These are phyloP conservation scores for Phaeosphaeriaceae sp. DNA, from an alignment of 2,329 filamentous ascomycete species.

Conservation along the genomic window DNA sequence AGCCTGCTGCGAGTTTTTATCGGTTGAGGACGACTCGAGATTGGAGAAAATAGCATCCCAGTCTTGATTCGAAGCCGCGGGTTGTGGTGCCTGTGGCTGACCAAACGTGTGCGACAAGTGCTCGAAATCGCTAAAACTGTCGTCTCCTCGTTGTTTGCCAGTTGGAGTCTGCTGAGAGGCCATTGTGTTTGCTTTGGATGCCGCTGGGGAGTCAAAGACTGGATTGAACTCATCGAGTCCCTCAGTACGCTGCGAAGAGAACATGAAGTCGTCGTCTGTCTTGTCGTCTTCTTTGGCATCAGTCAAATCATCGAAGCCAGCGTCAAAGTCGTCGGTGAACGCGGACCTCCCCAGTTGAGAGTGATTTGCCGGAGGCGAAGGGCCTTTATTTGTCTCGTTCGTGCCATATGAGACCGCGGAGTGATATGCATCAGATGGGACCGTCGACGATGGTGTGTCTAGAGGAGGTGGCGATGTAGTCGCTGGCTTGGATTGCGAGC, in stretches of 20 bases:
- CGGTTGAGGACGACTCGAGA: constrained; percentile 63
- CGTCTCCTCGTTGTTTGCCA: constrained; percentile 46
- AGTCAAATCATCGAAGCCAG: constrained; percentile 81
- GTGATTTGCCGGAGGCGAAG: constrained; percentile 37
- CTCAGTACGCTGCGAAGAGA: constrained; percentile 67
- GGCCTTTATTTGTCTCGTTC: constrained; percentile 41
- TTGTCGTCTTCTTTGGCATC: constrained; percentile 79
- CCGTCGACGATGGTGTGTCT: constrained; percentile 50
- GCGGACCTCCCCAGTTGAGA: constrained; percentile 56
- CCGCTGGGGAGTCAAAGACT: constrained; percentile 73
- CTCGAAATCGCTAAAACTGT: constrained; percentile 60
- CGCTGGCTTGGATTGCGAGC: constrained; percentile 41
- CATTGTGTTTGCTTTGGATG: constrained; percentile 57
- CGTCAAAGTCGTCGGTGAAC: constrained; percentile 77
- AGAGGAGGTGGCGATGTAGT: constrained; percentile 49
- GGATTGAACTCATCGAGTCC: constrained; percentile 81
- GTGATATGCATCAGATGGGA: constrained; percentile 52
- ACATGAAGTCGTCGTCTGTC: constrained; percentile 81
- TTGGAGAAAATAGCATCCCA: constrained; percentile 96
- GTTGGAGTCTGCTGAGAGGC: constrained; percentile 52
- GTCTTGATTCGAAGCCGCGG: constrained; percentile 66
- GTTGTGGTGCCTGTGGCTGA: constrained; percentile 47
- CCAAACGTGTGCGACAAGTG: constrained; percentile 52
- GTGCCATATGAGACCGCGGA: constrained; percentile 49
- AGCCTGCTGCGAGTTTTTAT: constrained; percentile 42